A percentile compares a stretch with the other conserved stretches of the same genome.
Evolutionary conservation across 2,329 filamentous ascomycete genomes (phyloP).

Genomic region (Aquanectria penicillioides): DNA sequence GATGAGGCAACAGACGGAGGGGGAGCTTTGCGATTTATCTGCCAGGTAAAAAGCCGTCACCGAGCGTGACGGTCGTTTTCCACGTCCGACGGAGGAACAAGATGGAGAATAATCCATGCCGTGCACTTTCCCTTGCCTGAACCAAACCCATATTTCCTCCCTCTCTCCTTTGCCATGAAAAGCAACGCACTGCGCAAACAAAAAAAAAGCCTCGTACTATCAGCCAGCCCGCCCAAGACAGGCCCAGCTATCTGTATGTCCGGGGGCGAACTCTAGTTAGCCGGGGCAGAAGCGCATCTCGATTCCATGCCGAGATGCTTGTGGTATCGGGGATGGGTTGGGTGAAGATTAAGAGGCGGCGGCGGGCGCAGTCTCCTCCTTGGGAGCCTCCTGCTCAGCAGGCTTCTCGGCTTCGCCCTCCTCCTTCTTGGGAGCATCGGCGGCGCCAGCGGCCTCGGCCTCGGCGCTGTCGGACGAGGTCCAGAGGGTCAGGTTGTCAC

Average conservation of each 20-base stretch:
- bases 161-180: constrained; percentile 48
- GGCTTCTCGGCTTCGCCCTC: constrained; percentile 58
- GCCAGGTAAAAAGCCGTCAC: constrained; percentile 42
- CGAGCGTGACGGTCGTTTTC: constrained; percentile 34
- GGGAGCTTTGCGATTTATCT: constrained; percentile 44
- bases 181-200: constrained; percentile 49
- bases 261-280: constrained; percentile 41
- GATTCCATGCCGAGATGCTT: constrained; percentile 50
- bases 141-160: constrained; percentile 50
- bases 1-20: constrained; percentile 28
- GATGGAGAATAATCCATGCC: constrained; percentile 48
- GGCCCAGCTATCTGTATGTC: constrained; percentile 45
- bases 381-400: constrained; percentile 53
- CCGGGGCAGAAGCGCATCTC: constrained; percentile 47
- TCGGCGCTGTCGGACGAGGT: constrained; percentile 92
- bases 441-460: constrained; percentile 71
- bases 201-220: constrained; percentile 46
- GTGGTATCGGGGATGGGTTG: constrained; percentile 49
- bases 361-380: constrained; percentile 56
- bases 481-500: constrained; percentile 98
- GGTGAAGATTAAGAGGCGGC: constrained; percentile 63
- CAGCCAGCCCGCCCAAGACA: constrained; percentile 49
- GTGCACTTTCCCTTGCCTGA: constrained; percentile 51
- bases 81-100: constrained; percentile 42
- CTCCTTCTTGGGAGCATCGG: constrained; percentile 70